Evolutionary conservation across 2,329 filamentous ascomycete species (phyloP), one percentile per base, ranked within the genome.

Genomic region (Colletotrichum magnum): DNA sequence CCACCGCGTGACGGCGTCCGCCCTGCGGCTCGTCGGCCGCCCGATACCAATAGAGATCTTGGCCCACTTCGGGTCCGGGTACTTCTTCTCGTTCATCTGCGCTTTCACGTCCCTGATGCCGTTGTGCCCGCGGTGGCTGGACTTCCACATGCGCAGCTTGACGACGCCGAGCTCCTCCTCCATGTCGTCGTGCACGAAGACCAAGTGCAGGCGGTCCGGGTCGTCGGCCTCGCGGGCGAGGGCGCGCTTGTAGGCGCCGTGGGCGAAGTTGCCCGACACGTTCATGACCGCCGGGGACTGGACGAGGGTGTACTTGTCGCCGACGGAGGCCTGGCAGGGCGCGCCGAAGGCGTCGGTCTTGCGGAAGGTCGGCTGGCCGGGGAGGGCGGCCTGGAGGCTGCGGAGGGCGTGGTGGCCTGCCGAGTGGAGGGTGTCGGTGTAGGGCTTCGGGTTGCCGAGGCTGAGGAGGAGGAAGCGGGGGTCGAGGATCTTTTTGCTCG

Each of bases 171-270:
- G 76, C 3, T 87, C 83, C 50, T 88, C 85, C 75, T 98, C 95
- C 41, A 98, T 81, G 78, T 98, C 95, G 78, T 98, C 95, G 78
- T 98, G 94, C 21, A 98, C 84, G 13, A 98, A 83, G 0, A 98
- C 89, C 16, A 99, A 80, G 21, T 82, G 82, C 15, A 83, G 77
- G 39, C 82, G 72, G 15, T 74, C 60, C 74, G 73, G 71, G 76
- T 65, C 36, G 76, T 65, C 36, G 26, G 77, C 75, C 73, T 83
- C 24, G 76, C 72, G 72, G 72, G 74, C 81, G 69, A 90, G 73
- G 66, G 87, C 85, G n/a, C 88, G 82, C 48, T 85, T 85, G 85
- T 92, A 94, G 2, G 91, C 90, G 3, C 84, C 84, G 4, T 88
- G 83, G 0, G 97, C 87, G 69, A 91, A 93, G 0, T 86, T 84